Base-by-base conservation (phyloP, 257 asterid genomes). In the Lavandula angustifolia region DNA sequence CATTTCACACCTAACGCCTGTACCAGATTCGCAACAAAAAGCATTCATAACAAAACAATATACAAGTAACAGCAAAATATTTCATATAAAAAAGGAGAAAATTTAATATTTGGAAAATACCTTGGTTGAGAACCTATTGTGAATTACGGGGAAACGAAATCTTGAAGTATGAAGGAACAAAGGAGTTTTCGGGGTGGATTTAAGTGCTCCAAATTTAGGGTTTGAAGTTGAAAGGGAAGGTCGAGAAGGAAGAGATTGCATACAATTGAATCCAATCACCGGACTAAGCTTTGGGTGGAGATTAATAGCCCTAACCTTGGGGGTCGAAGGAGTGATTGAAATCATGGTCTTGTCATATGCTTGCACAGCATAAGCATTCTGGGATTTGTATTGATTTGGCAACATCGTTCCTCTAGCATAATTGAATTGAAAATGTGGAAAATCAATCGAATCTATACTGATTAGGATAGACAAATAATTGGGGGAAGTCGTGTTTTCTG, bases 181-280 rank as follows among this genome's bases (percentile, higher is more conserved):
- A 0, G 74, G 41, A 13, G 82, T 69, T 75, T 67, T 74, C 40
- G 78, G 66, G 56, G 76, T n/a, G 53, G 82, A 78, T 64, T 79
- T 79, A 1, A 83, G 71, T 69, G 76, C 68, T 79, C 86, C 54
- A 46, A 76, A 65, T 63, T 67, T 50, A 48, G 70, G 76, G 43
- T 60, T 38, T 27, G 81, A 74, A 60, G 67, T 29, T 12, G 77
- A 67, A 62, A 69, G 79, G 67, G 60, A 3, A 18, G 87, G 86
- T 58, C 77, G 78, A 58, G 8, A 80, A 10, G 82, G 86, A 54
- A 69, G 70, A 56, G 84, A 73, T 64, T 67, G 82, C 61, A 75
- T 64, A 73, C 79, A 79, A 78, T 74, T 84, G 41, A 83, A 76
- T 81, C 78, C 73, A 62, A 86, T 82, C 96, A 86, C 80, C 82